Evolutionary conservation across 2,329 filamentous ascomycete species (phyloP).

Genomic region (Trichophyton equinum): DNA sequence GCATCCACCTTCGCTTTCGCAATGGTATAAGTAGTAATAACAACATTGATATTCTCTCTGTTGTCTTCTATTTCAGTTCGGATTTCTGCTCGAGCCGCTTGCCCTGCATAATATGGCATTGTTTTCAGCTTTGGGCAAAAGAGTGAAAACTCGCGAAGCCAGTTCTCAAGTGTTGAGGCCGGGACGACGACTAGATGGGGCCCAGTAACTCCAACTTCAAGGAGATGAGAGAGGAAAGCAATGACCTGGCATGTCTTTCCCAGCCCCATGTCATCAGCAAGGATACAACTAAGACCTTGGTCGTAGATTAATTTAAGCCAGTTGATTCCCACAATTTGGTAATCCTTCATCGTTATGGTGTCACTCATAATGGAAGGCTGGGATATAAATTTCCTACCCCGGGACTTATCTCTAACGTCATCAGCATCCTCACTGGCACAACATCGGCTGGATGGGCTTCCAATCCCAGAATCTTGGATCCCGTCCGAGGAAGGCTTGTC

Average conservation of each 20-base stretch:
- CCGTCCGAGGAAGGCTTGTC: constrained; percentile 28
- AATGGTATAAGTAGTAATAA: constrained; percentile 61
- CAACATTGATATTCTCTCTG: constrained; percentile 52
- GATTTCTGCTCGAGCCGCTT: constrained; percentile 54
- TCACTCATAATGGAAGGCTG: constrained; percentile 70
- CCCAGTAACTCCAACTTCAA: constrained; percentile 54
- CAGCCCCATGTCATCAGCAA: constrained; percentile 91
- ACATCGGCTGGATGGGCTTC: constrained; percentile 43
- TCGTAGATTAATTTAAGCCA: constrained; percentile 81
- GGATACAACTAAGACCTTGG: constrained; percentile 69
- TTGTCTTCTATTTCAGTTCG: constrained; percentile 55
- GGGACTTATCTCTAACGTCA: constrained; percentile 25
- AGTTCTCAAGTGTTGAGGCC: constrained; percentile 88
- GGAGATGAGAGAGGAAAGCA: constrained; percentile 72
- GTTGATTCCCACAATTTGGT: constrained; percentile 87
- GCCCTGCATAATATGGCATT: constrained; percentile 58
- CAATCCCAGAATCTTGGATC: constrained; percentile 54
- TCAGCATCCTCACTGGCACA: constrained; percentile 37
- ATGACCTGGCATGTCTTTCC: constrained; percentile 98
- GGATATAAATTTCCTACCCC: constrained; percentile 37
- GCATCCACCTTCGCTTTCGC: constrained; percentile 50
- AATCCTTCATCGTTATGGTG: constrained; percentile 71
- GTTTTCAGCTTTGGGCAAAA: constrained; percentile 72
- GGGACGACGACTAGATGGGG: constrained; percentile 81
- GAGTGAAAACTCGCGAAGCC: constrained; percentile 76